Base-by-base conservation (phyloP, 2,329 filamentous ascomycete genomes). In the Trichoderma polysporum region DNA sequence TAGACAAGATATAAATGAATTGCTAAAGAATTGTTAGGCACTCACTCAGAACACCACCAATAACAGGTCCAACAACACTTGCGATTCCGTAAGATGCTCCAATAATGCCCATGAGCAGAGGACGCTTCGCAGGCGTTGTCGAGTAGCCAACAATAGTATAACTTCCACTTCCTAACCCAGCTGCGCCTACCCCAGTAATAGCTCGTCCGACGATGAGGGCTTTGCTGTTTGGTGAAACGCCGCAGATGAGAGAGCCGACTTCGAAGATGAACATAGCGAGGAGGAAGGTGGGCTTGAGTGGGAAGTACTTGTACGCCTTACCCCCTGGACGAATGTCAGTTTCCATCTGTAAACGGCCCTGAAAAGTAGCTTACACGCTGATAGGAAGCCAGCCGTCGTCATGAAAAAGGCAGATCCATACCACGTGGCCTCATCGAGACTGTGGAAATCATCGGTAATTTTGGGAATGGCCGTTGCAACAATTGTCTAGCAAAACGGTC, bases 231-330 rank as follows among this genome's bases (percentile, higher is more conserved):
- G 77, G 77, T 1, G 71, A 68, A 0, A 69, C 70, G 5, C 65
- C 71, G 62, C 84, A 86, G 35, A 87, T 76, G 4, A 85, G 71
- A 5, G 77, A 81, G 15, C 85, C 84, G 0, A 84, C 57, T 70
- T 85, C 84, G 59, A 87, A 84, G 37, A 84, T 73, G 54, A 77
- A 66, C 17, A 87, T 75, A 2, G 76, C 72, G 3, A 70, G 35
- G 1, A 85, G 73, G 69, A 81, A 86, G 3, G 76, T 76, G 47
- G 77, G 79, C 54, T 78, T 79, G 67, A 85, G 75, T 27, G 79
- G 74, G 70, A 85, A 85, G 72, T 82, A 83, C 54, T 77, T 80
- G 70, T 78, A 81, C 0, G 73, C 74, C 37, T 82, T 82, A 17
- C 50, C 50, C 49, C 49, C 41, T 45, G 22, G 9, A 45, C 41